A percentile compares a stretch with the other conserved stretches of the same genome.
These are phyloP conservation scores for Mimosa bimucronata DNA, from an alignment of 306 rosid species.

Conservation along the genomic window DNA sequence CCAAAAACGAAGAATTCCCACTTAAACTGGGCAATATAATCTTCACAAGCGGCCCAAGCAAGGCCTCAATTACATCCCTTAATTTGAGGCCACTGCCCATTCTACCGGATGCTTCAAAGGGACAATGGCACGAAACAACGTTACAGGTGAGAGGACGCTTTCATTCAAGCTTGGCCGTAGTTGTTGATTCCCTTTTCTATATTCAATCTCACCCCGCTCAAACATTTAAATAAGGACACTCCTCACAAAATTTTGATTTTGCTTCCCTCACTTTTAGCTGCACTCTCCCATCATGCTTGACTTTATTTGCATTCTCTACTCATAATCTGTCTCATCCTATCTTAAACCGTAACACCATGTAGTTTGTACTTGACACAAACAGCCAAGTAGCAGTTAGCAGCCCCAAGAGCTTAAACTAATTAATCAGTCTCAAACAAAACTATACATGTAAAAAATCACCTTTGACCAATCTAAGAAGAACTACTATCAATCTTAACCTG, in stretches of 20 bases:
- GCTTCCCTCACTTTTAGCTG: not conserved
- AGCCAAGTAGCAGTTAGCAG: constrained; percentile 38
- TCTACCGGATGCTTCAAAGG: not conserved
- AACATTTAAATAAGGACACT: not conserved
- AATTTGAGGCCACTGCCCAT: not conserved
- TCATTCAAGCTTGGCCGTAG: constrained; percentile 23
- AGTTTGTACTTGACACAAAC: not conserved
- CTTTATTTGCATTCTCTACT: not conserved
- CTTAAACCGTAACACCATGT: not conserved
- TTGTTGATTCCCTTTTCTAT: not conserved
- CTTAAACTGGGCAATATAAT: not conserved
- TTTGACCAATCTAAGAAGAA: not conserved
- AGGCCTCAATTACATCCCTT: too few species aligned
- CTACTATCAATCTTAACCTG: not conserved
- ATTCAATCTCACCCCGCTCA: not conserved
- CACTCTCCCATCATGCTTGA: not conserved
- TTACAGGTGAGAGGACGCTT: constrained; percentile 11
- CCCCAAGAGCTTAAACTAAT: not conserved
- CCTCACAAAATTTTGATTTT: not conserved
- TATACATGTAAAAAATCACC: not conserved
- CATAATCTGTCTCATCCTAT: not conserved
- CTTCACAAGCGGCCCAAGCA: not conserved
- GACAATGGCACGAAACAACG: not conserved
- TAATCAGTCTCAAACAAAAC: not conserved
- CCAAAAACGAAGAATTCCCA: not conserved